A percentile compares a stretch with the other conserved stretches of the same genome.
Evolutionary conservation across 331 rosid genomes (phyloP).

Genomic region (Phaseolus coccineus): DNA sequence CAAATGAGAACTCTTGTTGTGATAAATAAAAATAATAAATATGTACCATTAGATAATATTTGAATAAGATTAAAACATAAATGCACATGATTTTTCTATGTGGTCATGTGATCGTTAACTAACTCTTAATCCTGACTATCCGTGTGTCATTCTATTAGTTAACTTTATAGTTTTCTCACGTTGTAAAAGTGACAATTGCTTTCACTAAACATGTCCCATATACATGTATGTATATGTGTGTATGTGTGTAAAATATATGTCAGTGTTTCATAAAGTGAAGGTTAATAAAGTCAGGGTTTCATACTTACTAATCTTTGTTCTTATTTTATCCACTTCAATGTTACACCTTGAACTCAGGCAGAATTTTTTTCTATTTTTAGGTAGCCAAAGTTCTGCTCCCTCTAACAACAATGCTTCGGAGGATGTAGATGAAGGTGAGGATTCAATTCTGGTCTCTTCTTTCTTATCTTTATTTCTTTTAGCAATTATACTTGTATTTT

Average conservation of each 20-base stretch:
- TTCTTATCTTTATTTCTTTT: constrained; percentile 9
- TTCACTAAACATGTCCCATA: not conserved
- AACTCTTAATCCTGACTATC: not conserved
- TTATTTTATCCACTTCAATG: constrained; percentile 33
- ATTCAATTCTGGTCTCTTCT: constrained; percentile 5
- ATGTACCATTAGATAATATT: constrained; percentile 12
- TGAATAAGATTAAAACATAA: constrained; percentile 6
- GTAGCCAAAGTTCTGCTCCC: constrained; percentile 64
- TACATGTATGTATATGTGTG: not conserved
- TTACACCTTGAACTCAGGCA: constrained; percentile 35
- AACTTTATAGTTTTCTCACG: not conserved
- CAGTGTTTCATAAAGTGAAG: not conserved
- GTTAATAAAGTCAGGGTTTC: constrained; percentile 12
- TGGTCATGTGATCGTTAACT: not conserved
- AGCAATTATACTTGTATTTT: not conserved
- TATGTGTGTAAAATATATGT: not conserved
- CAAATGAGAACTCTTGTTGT: not conserved
- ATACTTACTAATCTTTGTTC: constrained; percentile 33
- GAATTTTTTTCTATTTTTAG: constrained; percentile 47
- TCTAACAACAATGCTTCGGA: constrained; percentile 56
- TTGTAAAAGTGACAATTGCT: not conserved
- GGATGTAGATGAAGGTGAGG: constrained; percentile 80
- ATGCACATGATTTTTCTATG: not conserved
- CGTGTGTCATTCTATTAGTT: not conserved
- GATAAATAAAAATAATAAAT: not conserved